These are phyloP conservation scores for Niebla homalea DNA, from an alignment of 495 filamentous ascomycete species.

Conservation along the genomic window DNA sequence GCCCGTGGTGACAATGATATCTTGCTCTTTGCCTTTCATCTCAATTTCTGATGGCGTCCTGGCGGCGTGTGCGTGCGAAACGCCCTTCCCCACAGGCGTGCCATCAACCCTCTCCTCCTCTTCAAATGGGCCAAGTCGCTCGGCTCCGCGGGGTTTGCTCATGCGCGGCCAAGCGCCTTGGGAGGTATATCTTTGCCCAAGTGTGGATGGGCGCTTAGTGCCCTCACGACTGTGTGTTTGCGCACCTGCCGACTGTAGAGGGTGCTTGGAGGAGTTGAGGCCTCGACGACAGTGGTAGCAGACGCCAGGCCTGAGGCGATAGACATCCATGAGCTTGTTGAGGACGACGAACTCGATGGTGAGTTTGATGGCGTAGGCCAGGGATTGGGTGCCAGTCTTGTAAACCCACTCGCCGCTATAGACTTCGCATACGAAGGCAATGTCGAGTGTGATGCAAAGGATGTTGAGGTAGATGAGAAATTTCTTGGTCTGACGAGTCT, in stretches of 20 bases:
- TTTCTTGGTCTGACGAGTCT: slow-evolving; percentile 38
- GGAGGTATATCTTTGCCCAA: too few relatives aligned
- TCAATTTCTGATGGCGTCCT: neutral
- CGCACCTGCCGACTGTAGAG: neutral
- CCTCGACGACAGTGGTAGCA: slow-evolving; percentile 6
- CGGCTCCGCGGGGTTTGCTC: neutral
- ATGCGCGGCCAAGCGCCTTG: neutral
- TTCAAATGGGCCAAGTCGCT: slow-evolving; percentile 3
- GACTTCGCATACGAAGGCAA: slow-evolving; percentile 32
- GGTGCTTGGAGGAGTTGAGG: neutral
- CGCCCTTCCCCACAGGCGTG: neutral
- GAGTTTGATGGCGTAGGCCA: slow-evolving; percentile 40
- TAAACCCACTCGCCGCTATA: slow-evolving; percentile 34
- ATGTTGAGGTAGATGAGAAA: slow-evolving; percentile 41
- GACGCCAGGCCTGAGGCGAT: slow-evolving; percentile 10
- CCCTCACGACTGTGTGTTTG: neutral
- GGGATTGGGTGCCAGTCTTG: slow-evolving; percentile 37
- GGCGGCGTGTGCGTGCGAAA: neutral
- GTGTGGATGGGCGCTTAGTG: neutral
- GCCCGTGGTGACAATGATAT: slow-evolving; percentile 1
- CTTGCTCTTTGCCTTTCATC: neutral
- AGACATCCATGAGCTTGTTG: slow-evolving; percentile 28
- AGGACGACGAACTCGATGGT: slow-evolving; percentile 42
- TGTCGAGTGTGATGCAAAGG: slow-evolving; percentile 37
- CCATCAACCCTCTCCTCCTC: neutral